phyloP scores from a whole-genome alignment of 768 basidiomycete species.

The Termitomyces sp. region DNA sequence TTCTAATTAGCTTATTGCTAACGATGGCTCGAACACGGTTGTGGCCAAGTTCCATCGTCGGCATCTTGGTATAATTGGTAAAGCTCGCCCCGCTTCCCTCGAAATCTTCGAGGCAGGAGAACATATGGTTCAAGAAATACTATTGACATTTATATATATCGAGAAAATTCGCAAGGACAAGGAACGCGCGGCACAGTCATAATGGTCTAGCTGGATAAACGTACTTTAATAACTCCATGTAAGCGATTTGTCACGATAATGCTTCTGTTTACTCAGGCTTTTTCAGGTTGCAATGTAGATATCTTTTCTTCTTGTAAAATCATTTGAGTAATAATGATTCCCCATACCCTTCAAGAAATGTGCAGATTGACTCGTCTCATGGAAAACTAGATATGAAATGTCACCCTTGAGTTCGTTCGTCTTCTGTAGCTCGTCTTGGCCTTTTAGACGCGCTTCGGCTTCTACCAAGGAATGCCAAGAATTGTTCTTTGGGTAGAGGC shows the following conservation, averaged over 20 bases:
- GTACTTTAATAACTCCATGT: not conserved
- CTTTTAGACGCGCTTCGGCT: not conserved
- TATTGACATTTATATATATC: constrained; percentile 24
- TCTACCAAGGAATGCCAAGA: not conserved
- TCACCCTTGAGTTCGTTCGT: too few species aligned
- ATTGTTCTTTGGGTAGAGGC: not conserved
- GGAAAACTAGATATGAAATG: not conserved
- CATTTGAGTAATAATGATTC: not conserved
- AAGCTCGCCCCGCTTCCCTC: constrained; percentile 10
- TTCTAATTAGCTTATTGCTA: constrained; percentile 1
- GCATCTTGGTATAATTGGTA: constrained; percentile 9
- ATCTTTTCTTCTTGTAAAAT: not conserved
- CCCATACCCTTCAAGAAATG: not conserved
- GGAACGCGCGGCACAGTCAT: not conserved
- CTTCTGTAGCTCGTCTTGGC: not conserved
- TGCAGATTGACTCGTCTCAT: not conserved
- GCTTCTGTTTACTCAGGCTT: not conserved
- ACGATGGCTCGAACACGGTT: constrained; percentile 3
- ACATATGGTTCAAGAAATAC: constrained; percentile 20
- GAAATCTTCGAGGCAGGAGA: constrained; percentile 16
- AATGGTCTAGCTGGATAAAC: not conserved
- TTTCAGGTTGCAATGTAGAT: not conserved
- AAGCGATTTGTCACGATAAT: not conserved
- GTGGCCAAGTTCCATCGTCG: constrained; percentile 13
- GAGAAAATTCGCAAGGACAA: constrained; percentile 20